A percentile compares a stretch with the other conserved stretches of the same genome.
Evolutionary conservation across 176 grass and related monocot genomes (phyloP).

Genomic region (Carex myosuroides): DNA sequence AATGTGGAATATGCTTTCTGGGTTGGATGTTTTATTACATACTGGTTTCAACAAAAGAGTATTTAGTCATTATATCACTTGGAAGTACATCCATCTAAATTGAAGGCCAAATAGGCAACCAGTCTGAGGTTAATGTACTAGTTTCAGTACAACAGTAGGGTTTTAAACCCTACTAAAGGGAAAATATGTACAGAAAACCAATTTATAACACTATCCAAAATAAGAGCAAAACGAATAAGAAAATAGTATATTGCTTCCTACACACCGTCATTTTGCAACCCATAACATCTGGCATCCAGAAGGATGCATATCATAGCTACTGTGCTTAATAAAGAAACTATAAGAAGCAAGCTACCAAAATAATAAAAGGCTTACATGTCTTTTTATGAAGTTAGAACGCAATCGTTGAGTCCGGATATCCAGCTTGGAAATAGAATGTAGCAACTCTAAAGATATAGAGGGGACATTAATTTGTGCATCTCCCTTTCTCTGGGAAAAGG

Average conservation of each 20-base stretch:
- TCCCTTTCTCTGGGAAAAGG: slow-evolving; percentile 33
- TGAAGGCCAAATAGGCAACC: not conserved
- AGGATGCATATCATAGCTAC: not conserved
- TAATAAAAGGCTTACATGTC: slow-evolving; percentile 50
- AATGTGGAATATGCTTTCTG: not conserved
- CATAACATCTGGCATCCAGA: not conserved
- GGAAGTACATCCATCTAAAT: slow-evolving; percentile 2
- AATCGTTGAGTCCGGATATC: slow-evolving; percentile 74
- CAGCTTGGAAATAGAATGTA: slow-evolving; percentile 56
- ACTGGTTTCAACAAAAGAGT: not conserved
- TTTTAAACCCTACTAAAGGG: not conserved
- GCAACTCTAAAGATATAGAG: slow-evolving; percentile 58
- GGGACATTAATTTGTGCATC: slow-evolving; percentile 54
- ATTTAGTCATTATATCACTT: not conserved
- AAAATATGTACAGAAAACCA: not conserved
- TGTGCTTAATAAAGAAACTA: not conserved
- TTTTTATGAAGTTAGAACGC: slow-evolving; percentile 58
- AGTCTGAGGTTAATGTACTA: not conserved
- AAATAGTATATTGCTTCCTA: not conserved
- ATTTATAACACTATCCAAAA: not conserved
- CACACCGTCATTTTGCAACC: not conserved
- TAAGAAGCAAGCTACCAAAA: not conserved
- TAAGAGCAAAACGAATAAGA: not conserved
- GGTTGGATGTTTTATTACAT: not conserved
- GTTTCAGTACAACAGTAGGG: not conserved